A percentile compares a stretch with the other conserved stretches of the same genome.
These are phyloP conservation scores for Chlamydomonas schloesseri DNA, from an alignment of 139 green algal genomes.

Conservation along the genomic window DNA sequence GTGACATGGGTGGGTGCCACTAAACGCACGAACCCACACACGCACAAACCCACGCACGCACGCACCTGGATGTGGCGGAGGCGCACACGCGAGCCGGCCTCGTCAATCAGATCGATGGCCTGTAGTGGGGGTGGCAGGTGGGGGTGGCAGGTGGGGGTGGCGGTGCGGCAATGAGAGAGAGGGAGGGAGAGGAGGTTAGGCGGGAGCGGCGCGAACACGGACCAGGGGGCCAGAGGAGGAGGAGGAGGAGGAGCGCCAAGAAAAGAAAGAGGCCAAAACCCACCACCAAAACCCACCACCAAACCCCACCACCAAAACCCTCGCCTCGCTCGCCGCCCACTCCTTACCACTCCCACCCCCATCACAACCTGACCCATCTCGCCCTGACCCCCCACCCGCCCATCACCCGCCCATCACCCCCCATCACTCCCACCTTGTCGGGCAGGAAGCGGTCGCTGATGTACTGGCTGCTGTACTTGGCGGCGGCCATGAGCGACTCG, in stretches of 20 bases:
- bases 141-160: background rate
- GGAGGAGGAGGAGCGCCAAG: too few relatives aligned
- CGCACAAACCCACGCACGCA: too few relatives aligned
- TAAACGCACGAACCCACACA: too few relatives aligned
- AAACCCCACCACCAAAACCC: too few relatives aligned
- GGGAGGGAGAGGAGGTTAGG: background rate
- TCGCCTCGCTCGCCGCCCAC: too few relatives aligned
- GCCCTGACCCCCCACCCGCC: too few relatives aligned
- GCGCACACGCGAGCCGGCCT: slow-evolving; percentile 96
- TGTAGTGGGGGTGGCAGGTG: slow-evolving; percentile 60
- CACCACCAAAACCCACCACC: too few relatives aligned
- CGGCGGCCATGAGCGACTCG: slow-evolving; percentile 92
- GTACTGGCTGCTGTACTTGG: slow-evolving; percentile 95
- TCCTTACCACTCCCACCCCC: background rate
- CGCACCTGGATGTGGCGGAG: slow-evolving; percentile 87
- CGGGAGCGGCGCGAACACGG: too few relatives aligned
- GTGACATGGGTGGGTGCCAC: too few relatives aligned
- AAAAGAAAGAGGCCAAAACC: too few relatives aligned
- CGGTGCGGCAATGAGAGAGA: background rate
- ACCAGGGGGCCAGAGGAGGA: too few relatives aligned
- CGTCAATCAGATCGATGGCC: slow-evolving; percentile 99
- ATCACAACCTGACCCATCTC: too few relatives aligned
- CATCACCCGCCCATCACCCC: background rate
- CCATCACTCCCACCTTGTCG: slow-evolving; percentile 67
- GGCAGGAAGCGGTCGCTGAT: slow-evolving; percentile 93